phyloP scores from a whole-genome alignment of 805 yeast genomes.

The Pichia thaimueangensis region DNA sequence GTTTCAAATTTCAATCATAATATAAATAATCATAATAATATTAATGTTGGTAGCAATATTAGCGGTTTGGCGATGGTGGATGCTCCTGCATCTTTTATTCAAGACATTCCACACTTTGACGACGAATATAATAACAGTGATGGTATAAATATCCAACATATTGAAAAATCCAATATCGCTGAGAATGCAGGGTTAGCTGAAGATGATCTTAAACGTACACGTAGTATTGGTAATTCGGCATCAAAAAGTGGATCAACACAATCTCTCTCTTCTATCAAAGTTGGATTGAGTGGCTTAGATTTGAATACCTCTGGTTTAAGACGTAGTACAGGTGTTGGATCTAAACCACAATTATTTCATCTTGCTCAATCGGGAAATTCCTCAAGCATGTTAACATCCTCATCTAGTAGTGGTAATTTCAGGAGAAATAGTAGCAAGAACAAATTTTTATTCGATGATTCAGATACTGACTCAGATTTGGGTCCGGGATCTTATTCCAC shows the following conservation, averaged over 20 bases:
- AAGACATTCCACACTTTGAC: conserved; percentile 3
- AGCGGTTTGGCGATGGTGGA: conserved; percentile 6
- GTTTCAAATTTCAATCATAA: not conserved
- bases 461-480: conserved; percentile 25
- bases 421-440: conserved; percentile 20
- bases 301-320: conserved; percentile 24
- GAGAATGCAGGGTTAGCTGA: not conserved
- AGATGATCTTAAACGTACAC: conserved; percentile 11
- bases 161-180: conserved; percentile 1
- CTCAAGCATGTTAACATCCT: not conserved
- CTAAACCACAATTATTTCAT: conserved; percentile 26
- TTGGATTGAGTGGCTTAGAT: conserved; percentile 29
- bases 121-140: not conserved
- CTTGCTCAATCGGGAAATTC: conserved; percentile 4
- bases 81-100: conserved; percentile 8
- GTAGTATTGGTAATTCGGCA: conserved; percentile 16
- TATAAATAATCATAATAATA: not conserved
- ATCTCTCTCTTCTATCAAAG: conserved; percentile 25
- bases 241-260: conserved; percentile 7
- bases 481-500: not conserved
- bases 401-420: not conserved
- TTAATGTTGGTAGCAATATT: too few relatives aligned
- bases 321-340: conserved; percentile 26
- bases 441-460: conserved; percentile 32
- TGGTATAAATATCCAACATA: conserved; percentile 1